phyloP scores from a whole-genome alignment of 2,329 filamentous ascomycete genomes.

The Podosphaera leucotricha region DNA sequence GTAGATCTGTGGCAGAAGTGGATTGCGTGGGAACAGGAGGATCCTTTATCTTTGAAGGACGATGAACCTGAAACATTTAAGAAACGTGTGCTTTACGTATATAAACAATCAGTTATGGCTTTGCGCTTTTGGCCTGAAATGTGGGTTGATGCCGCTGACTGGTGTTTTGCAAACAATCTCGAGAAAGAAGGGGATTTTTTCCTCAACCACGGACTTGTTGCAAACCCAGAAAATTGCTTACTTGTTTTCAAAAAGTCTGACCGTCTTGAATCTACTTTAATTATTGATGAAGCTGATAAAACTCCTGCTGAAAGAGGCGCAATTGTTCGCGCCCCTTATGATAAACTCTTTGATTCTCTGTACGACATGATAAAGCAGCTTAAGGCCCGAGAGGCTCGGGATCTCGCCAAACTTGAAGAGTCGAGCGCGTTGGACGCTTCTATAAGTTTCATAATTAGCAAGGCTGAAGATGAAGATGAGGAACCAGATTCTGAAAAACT shows the following conservation, averaged over 20 bases:
- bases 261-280: slow-evolving; percentile 55
- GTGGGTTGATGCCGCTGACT: slow-evolving; percentile 87
- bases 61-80: slow-evolving; percentile 58
- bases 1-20: slow-evolving; percentile 79
- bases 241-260: slow-evolving; percentile 79
- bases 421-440: slow-evolving; percentile 16
- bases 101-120: slow-evolving; percentile 83
- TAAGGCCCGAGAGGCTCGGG: slow-evolving; percentile 35
- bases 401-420: slow-evolving; percentile 33
- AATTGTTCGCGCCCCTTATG: slow-evolving; percentile 54
- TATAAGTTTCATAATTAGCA: slow-evolving; percentile 19
- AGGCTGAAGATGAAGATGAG: slow-evolving; percentile 27
- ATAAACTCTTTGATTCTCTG: slow-evolving; percentile 62
- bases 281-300: slow-evolving; percentile 54
- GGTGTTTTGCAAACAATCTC: slow-evolving; percentile 62
- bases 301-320: slow-evolving; percentile 36
- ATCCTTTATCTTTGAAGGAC: slow-evolving; percentile 63
- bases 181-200: slow-evolving; percentile 42
- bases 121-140: slow-evolving; percentile 86
- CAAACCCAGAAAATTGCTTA: slow-evolving; percentile 83
- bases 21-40: slow-evolving; percentile 88
- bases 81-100: slow-evolving; percentile 65
- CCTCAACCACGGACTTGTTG: slow-evolving; percentile 56
- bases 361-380: slow-evolving; percentile 63
- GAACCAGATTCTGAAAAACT: slow-evolving; percentile 16